These are phyloP conservation scores for Xylariaceae sp. DNA, from an alignment of 2,329 filamentous ascomycete genomes.

Conservation along the genomic window DNA sequence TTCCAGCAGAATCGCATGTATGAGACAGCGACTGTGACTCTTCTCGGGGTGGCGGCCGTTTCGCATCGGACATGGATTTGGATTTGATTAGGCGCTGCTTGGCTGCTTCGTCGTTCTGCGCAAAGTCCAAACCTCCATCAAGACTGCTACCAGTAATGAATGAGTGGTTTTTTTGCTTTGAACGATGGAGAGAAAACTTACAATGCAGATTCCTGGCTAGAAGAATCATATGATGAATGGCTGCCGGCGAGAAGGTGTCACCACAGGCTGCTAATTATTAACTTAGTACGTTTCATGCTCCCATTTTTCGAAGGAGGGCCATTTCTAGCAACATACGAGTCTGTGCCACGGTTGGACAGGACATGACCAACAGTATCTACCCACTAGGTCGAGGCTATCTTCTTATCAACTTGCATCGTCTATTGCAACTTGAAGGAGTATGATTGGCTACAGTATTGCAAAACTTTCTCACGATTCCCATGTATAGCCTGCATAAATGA, in stretches of 20 bases:
- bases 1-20: constrained; percentile 6
- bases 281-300: constrained; percentile 13
- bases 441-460: constrained; percentile 9
- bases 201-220: constrained; percentile 2
- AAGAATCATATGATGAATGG: constrained; percentile 25
- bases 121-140: constrained; percentile 3
- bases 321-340: constrained; percentile 5
- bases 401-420: constrained; percentile 1
- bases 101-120: no score
- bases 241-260: constrained; percentile 14
- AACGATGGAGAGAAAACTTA: background rate
- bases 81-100: no score
- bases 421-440: background rate
- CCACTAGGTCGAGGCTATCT: background rate
- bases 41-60: constrained; percentile 16
- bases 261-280: constrained; percentile 22
- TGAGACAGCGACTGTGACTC: constrained; percentile 18
- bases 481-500: background rate
- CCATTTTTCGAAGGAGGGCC: constrained; percentile 6
- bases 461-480: constrained; percentile 1
- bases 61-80: constrained; percentile 21
- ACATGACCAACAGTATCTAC: constrained; percentile 4
- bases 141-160: no score
- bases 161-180: no score
- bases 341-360: constrained; percentile 4